These are phyloP conservation scores for Capsella bursapastoris DNA, from an alignment of 345 rosid genomes.

Conservation along the genomic window DNA sequence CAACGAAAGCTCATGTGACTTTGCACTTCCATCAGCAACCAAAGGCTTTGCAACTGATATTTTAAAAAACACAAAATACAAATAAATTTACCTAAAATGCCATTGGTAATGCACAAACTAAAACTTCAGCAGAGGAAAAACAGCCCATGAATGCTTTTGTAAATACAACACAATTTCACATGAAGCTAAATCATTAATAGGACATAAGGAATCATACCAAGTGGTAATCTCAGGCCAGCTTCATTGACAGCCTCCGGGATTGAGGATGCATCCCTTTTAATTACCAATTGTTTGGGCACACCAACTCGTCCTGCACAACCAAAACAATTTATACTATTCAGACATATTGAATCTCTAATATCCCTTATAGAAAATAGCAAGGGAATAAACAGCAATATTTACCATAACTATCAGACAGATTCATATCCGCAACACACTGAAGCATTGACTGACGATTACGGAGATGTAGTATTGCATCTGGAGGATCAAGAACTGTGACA, in stretches of 20 bases:
- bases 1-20: conserved; percentile 19
- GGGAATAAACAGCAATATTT: not conserved
- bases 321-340: not conserved
- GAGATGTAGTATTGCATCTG: conserved; percentile 24
- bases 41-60: conserved; percentile 20
- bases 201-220: conserved; percentile 4
- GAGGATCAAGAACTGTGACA: conserved; percentile 25
- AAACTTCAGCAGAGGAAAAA: not conserved
- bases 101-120: not conserved
- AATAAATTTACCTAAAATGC: too few relatives aligned
- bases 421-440: conserved; percentile 24
- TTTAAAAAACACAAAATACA: not conserved
- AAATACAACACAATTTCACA: not conserved
- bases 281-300: conserved; percentile 18
- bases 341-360: not conserved
- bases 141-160: not conserved
- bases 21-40: conserved; percentile 31
- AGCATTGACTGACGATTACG: conserved; percentile 23
- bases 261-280: conserved; percentile 16
- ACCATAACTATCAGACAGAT: conserved; percentile 23
- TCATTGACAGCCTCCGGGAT: conserved; percentile 14
- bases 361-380: not conserved
- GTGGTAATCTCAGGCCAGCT: conserved; percentile 14
- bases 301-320: conserved; percentile 12
- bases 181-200: not conserved